These are phyloP conservation scores for Carnegiea gigantea DNA, from an alignment of 179 eudicot species.

Conservation along the genomic window DNA sequence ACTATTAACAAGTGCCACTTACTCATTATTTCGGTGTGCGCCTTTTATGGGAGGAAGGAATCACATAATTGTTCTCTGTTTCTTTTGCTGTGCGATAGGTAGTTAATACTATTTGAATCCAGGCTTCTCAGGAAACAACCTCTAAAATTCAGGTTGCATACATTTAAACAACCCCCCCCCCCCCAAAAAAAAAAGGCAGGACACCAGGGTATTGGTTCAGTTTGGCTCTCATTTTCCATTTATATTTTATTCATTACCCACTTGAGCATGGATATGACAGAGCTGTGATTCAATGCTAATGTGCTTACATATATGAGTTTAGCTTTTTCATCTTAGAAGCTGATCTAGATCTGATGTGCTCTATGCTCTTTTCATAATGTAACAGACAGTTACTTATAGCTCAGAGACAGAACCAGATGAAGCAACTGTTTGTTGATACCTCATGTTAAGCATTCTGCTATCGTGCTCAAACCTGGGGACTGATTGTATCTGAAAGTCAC, in stretches of 20 bases:
- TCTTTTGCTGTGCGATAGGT: too few relatives aligned
- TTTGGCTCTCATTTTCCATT: background rate
- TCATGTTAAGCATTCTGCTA: constrained; percentile 11
- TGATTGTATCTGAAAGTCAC: constrained; percentile 7
- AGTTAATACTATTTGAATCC: too few relatives aligned
- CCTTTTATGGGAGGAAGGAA: background rate
- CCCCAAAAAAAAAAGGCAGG: too few relatives aligned
- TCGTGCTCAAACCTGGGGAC: constrained; percentile 13
- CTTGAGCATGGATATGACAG: background rate
- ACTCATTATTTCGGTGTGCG: background rate
- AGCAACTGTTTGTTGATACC: constrained; percentile 23
- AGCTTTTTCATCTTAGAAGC: background rate
- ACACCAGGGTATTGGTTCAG: too few relatives aligned
- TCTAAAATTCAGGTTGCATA: too few relatives aligned
- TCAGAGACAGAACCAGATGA: background rate
- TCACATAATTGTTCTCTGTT: background rate
- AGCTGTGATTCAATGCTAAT: background rate
- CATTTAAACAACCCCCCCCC: too few relatives aligned
- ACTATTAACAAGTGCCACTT: background rate
- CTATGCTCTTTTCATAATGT: constrained; percentile 1
- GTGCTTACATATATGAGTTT: background rate
- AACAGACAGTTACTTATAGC: constrained; percentile 36
- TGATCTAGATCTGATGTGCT: constrained; percentile 3
- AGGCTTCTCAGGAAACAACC: too few relatives aligned
- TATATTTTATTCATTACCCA: too few relatives aligned